These are phyloP conservation scores for Gryganskiella cystojenkinii DNA, from an alignment of 192 early-diverging fungal genomes.

Conservation along the genomic window DNA sequence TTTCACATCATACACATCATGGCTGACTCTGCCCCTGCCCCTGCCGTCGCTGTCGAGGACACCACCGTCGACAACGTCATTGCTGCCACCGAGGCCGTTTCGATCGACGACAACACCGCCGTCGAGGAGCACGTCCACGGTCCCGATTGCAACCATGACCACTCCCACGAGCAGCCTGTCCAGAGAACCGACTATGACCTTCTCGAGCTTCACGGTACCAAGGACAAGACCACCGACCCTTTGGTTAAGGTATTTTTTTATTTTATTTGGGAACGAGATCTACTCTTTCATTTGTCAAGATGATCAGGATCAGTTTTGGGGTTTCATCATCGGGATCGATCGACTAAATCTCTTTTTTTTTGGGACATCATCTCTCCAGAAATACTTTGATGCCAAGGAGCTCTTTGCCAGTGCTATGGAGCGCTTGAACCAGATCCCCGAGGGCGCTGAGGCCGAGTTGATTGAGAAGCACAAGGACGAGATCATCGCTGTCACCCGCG, in stretches of 20 bases:
- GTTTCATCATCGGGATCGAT: neutral
- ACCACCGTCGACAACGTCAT: constrained; percentile 13
- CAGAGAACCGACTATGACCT: constrained; percentile 59
- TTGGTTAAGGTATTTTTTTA: constrained; percentile 57
- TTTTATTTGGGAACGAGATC: no score
- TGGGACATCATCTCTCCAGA: constrained; percentile 7
- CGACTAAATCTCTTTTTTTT: constrained; percentile 5
- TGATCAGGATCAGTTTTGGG: neutral
- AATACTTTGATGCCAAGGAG: constrained; percentile 67
- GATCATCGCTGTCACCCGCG: constrained; percentile 62
- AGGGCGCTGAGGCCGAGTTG: constrained; percentile 57
- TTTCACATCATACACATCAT: constrained; percentile 12
- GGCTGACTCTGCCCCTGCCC: constrained; percentile 26
- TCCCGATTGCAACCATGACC: constrained; percentile 49
- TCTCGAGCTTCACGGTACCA: constrained; percentile 55
- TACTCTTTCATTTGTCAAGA: neutral
- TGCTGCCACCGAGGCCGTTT: constrained; percentile 21
- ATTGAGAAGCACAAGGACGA: constrained; percentile 61
- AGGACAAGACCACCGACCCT: constrained; percentile 60
- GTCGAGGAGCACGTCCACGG: constrained; percentile 43
- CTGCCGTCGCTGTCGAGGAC: constrained; percentile 17
- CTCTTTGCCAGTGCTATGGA: constrained; percentile 62
- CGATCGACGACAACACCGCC: constrained; percentile 24
- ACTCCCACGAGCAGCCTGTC: constrained; percentile 17
- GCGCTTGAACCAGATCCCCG: constrained; percentile 61